Conservation (phyloP, 2,329 filamentous ascomycete genomes). For the Biscogniauxia mediterranea region DNA sequence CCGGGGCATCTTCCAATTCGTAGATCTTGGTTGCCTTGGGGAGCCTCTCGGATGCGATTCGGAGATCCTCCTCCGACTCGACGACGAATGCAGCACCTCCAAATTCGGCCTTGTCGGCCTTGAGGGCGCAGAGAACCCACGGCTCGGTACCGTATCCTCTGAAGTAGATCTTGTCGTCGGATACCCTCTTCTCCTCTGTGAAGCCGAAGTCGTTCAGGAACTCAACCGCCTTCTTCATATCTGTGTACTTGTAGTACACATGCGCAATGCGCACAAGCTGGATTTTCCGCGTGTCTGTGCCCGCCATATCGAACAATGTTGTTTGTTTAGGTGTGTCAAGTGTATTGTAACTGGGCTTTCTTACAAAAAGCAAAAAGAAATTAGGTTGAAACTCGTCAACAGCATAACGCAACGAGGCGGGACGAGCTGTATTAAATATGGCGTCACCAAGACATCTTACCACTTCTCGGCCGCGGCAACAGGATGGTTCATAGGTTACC, state of each 20-base stretch:
- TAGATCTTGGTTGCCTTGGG: slow-evolving; percentile 48
- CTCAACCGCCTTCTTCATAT: slow-evolving; percentile 39
- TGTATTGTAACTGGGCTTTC: neutral
- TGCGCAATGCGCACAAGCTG: slow-evolving; percentile 37
- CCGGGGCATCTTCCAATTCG: slow-evolving; percentile 48
- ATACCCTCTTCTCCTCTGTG: slow-evolving; percentile 34
- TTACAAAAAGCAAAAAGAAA: neutral
- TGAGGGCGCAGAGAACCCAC: slow-evolving; percentile 55
- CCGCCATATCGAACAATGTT: slow-evolving; percentile 22
- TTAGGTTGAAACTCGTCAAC: neutral
- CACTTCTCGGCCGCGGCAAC: neutral
- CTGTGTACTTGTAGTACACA: slow-evolving; percentile 47
- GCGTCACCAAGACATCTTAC: neutral
- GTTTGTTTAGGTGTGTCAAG: neutral
- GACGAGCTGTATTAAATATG: neutral
- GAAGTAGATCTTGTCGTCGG: slow-evolving; percentile 51
- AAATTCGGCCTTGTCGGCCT: slow-evolving; percentile 49
- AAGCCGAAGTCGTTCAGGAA: slow-evolving; percentile 52
- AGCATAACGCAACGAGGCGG: neutral
- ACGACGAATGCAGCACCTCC: slow-evolving; percentile 58
- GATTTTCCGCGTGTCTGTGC: slow-evolving; percentile 27
- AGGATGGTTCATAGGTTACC: slow-evolving; percentile 9
- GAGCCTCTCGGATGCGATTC: slow-evolving; percentile 46
- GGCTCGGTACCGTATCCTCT: slow-evolving; percentile 61
- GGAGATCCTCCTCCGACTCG: slow-evolving; percentile 53